Conservation (phyloP, 495 filamentous ascomycete genomes). For the Xylaria cubensis region DNA sequence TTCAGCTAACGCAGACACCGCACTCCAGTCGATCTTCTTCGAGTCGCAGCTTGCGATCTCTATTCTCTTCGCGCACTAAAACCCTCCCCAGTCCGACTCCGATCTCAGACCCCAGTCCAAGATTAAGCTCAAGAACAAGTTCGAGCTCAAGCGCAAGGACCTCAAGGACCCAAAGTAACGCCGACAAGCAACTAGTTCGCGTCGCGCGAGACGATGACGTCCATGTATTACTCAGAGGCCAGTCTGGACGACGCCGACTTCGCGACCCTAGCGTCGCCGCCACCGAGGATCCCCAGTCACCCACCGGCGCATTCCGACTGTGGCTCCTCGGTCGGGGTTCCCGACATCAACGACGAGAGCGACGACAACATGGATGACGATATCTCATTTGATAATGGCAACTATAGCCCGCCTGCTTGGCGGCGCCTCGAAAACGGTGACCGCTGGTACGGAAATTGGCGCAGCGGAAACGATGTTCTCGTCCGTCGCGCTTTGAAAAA, state of each 20-base stretch:
- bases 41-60: slow-evolving; percentile 36
- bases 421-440: slow-evolving; percentile 59
- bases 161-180: slow-evolving; percentile 11
- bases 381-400: slow-evolving; percentile 51
- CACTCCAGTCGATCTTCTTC: slow-evolving; percentile 25
- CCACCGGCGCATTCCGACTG: slow-evolving; percentile 81
- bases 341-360: slow-evolving; percentile 59
- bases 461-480: slow-evolving; percentile 46
- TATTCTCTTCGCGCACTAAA: slow-evolving; percentile 38
- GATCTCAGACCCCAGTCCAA: slow-evolving; percentile 13
- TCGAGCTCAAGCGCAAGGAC: slow-evolving; percentile 2
- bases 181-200: slow-evolving; percentile 22
- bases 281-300: slow-evolving; percentile 55
- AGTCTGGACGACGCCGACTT: slow-evolving; percentile 59
- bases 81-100: slow-evolving; percentile 28
- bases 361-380: slow-evolving; percentile 42
- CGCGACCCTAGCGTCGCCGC: slow-evolving; percentile 57
- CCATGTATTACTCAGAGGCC: slow-evolving; percentile 37
- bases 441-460: slow-evolving; percentile 63
- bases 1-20: slow-evolving; percentile 29
- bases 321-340: slow-evolving; percentile 60
- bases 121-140: slow-evolving; percentile 9
- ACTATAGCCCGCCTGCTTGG: slow-evolving; percentile 65
- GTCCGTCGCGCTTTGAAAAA: slow-evolving; percentile 35
- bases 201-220: slow-evolving; percentile 32